Percentiles rank a stretch among this genome's conserved stretches.
phyloP scores from a whole-genome alignment of 768 basidiomycete species.

The Lactifluus rugatus region DNA sequence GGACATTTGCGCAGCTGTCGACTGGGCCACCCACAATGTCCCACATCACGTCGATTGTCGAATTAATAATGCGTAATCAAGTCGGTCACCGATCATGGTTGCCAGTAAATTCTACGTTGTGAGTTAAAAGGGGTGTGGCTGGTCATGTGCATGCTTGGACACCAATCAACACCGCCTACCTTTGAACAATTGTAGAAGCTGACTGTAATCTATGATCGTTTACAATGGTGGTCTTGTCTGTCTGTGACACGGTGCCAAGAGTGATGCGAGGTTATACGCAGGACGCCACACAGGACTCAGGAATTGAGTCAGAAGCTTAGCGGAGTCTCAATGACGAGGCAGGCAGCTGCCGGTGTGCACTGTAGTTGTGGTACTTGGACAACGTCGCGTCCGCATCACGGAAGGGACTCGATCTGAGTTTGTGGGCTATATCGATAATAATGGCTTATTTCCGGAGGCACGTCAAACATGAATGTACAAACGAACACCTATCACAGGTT shows the following conservation, averaged over 20 bases:
- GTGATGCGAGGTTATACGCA: no score
- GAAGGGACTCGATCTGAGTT: background rate
- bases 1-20: background rate
- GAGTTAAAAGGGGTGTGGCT: background rate
- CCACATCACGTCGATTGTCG: background rate
- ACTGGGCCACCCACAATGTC: no score
- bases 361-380: background rate
- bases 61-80: background rate
- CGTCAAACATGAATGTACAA: background rate
- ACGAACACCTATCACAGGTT: no score
- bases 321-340: no score
- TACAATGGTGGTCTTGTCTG: background rate
- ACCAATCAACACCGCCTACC: no score
- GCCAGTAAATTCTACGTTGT: background rate
- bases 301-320: no score
- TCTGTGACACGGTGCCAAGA: background rate
- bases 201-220: background rate
- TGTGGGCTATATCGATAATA: no score
- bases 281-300: no score
- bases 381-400: background rate
- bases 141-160: background rate
- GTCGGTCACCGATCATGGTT: background rate
- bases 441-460: background rate
- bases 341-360: background rate
- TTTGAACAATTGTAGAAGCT: background rate